Percentiles rank a stretch among this genome's conserved stretches.
These are phyloP conservation scores for Ogataea naganishii DNA, from an alignment of 805 yeast genomes.

Conservation along the genomic window DNA sequence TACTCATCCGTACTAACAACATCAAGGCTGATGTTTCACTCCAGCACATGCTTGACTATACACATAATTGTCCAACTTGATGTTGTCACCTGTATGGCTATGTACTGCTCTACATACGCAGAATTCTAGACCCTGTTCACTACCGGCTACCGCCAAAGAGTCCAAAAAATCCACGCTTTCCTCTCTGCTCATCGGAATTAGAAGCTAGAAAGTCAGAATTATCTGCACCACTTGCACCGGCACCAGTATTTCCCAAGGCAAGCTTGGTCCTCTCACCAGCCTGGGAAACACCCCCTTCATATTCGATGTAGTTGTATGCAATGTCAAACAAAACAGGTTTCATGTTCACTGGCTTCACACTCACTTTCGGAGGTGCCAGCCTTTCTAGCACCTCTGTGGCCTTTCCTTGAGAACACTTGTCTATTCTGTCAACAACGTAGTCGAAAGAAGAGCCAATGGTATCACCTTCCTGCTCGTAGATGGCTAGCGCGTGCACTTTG, in stretches of 20 bases:
- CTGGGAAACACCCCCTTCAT: conserved; percentile 23
- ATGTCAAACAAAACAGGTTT: conserved; percentile 91
- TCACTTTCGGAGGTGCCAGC: conserved; percentile 21
- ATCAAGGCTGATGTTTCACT: too few relatives aligned
- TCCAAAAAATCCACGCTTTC: conserved; percentile 68
- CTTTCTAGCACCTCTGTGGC: conserved; percentile 21
- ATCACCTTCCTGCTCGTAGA: conserved; percentile 26
- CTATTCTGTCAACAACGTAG: conserved; percentile 20
- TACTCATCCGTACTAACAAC: too few relatives aligned
- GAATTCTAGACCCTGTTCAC: too few relatives aligned
- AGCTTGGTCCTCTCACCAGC: conserved; percentile 6
- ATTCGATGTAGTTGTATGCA: conserved; percentile 74
- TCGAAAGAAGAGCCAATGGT: conserved; percentile 7
- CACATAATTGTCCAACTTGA: too few relatives aligned
- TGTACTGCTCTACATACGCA: too few relatives aligned
- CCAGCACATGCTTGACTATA: too few relatives aligned
- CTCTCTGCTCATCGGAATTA: conserved; percentile 21
- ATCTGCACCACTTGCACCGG: conserved; percentile 2
- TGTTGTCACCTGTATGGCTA: too few relatives aligned
- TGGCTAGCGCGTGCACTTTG: conserved; percentile 40
- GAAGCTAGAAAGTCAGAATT: conserved; percentile 1
- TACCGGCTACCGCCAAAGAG: conserved; percentile 63
- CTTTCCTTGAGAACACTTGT: conserved; percentile 20
- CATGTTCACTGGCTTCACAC: conserved; percentile 51
- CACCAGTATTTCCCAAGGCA: conserved; percentile 8